Evolutionary conservation across 192 early-diverging fungal species (phyloP).

Genomic region (Umbelopsis vinacea): DNA sequence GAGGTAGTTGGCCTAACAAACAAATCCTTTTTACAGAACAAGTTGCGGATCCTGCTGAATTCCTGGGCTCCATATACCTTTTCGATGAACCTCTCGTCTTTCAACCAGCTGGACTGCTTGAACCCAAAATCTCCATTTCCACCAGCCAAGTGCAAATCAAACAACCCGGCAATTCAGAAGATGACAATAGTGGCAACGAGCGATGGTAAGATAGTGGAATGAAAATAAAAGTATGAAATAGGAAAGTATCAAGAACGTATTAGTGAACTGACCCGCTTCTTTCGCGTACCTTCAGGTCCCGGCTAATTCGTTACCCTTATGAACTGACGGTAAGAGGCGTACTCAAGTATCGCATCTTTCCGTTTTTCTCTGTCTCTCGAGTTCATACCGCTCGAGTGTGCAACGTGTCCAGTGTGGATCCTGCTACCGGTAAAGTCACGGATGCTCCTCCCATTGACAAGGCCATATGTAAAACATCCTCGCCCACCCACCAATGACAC

Average conservation of each 20-base stretch:
- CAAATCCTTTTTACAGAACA: neutral
- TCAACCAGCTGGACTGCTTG: slow-evolving; percentile 31
- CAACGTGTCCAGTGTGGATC: slow-evolving; percentile 34
- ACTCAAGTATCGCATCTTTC: slow-evolving; percentile 33
- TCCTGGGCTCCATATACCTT: slow-evolving; percentile 40
- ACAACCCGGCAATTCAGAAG: slow-evolving; percentile 32
- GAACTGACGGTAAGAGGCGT: slow-evolving; percentile 41
- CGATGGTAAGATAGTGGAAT: slow-evolving; percentile 29
- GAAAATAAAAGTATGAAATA: neutral
- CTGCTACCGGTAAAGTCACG: slow-evolving; percentile 36
- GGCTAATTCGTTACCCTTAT: slow-evolving; percentile 40
- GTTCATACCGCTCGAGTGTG: slow-evolving; percentile 34
- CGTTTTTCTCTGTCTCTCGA: slow-evolving; percentile 23
- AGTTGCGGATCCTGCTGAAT: slow-evolving; percentile 37
- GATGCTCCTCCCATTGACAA: slow-evolving; percentile 20
- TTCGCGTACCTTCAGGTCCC: slow-evolving; percentile 26
- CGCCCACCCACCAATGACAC: neutral
- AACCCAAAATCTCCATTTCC: slow-evolving; percentile 20
- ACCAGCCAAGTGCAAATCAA: slow-evolving; percentile 42
- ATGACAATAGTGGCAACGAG: slow-evolving; percentile 40
- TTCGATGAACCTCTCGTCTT: slow-evolving; percentile 39
- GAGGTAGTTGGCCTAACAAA: neutral
- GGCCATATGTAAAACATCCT: slow-evolving; percentile 26
- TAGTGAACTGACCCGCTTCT: neutral
- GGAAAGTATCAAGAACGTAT: too few species aligned